Base-by-base conservation (phyloP, 225 moss, liverwort and hornwort genomes). In the Pseudisothecium myosuroides region DNA sequence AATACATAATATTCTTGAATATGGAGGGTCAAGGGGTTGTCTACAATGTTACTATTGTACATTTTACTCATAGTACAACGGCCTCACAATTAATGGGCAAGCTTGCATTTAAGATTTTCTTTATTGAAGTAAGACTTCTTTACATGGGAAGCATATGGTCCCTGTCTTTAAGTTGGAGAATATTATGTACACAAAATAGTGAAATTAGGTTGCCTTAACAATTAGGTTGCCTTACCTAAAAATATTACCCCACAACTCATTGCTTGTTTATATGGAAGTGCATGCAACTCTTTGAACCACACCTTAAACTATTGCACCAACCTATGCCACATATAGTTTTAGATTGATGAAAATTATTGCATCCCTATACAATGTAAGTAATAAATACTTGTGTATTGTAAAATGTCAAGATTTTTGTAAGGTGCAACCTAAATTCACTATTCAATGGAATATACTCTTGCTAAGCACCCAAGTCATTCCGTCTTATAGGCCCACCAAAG, bases 201-300 rank as follows among this genome's bases (percentile, higher is more conserved):
- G 19, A 66, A 66, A 66, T 66, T 36, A 64, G 17, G 9, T 34
- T 64, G 17, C 5, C 5, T 65, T 34, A 65, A 26, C 26, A 60
- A 60, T 60, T 64, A 64, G 32, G 17, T 34, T 64, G 34, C 5
- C 18, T 65, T 34, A 65, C 5, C 10, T 19, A 36, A 66, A 66
- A 66, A 36, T 20, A 1, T 12, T 37, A 37, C 21, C 2, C n/a
- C 21, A 12, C 20, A 0, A 20, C 2, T 37, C 37, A 66, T 2
- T 21, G 2, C 37, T 67, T 67, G 12, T 37, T 2, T 1, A 12
- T 2, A 0, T 21, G 1, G 67, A 37, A 21, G 6, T 0, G 1
- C 37, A 21, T 22, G 1, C 2, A 2, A 37, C 4, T 67, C 6
- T 67, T 12, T 21, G 6, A 67, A 64, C 2, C 2, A 7, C 4